Evolutionary conservation across 1,284 basidiomycete genomes (phyloP).

Genomic region (Clitocybe nebularis): DNA sequence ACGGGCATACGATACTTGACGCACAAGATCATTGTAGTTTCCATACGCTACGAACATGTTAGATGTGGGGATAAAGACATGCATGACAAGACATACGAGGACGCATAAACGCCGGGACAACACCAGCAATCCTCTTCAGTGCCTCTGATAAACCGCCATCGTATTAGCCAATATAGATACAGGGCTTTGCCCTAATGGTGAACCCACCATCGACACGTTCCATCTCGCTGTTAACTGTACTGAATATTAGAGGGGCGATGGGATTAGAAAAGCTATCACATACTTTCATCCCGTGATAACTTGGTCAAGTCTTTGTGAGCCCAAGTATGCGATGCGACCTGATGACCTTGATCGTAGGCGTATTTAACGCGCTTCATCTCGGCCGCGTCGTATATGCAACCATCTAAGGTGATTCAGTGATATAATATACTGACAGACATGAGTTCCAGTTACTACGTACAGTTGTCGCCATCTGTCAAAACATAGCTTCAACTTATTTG

Average conservation of each 20-base stretch:
- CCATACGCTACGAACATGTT: constrained; percentile 22
- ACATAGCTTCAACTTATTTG: too few relatives aligned
- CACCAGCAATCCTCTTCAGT: constrained; percentile 24
- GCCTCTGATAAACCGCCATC: constrained; percentile 24
- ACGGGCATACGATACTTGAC: constrained; percentile 18
- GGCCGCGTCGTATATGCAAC: constrained; percentile 31
- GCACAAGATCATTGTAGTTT: constrained; percentile 25
- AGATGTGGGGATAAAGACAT: not conserved
- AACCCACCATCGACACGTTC: constrained; percentile 18
- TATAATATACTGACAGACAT: not conserved
- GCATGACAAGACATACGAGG: constrained; percentile 22
- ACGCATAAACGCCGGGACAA: constrained; percentile 26
- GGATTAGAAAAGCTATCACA: constrained; percentile 3
- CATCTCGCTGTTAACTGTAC: constrained; percentile 19
- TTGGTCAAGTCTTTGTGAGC: constrained; percentile 30
- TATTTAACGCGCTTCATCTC: constrained; percentile 30
- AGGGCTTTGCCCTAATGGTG: too few relatives aligned
- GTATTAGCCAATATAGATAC: not conserved
- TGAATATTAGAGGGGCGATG: not conserved
- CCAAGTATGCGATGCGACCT: constrained; percentile 44
- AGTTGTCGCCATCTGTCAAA: constrained; percentile 25
- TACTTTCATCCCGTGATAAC: constrained; percentile 31
- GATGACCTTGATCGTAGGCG: constrained; percentile 34
- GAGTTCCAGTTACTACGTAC: too few relatives aligned
- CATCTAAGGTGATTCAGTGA: constrained; percentile 20